phyloP scores from a whole-genome alignment of 2,329 filamentous ascomycete genomes.

The Fusarium pseudograminearum region DNA sequence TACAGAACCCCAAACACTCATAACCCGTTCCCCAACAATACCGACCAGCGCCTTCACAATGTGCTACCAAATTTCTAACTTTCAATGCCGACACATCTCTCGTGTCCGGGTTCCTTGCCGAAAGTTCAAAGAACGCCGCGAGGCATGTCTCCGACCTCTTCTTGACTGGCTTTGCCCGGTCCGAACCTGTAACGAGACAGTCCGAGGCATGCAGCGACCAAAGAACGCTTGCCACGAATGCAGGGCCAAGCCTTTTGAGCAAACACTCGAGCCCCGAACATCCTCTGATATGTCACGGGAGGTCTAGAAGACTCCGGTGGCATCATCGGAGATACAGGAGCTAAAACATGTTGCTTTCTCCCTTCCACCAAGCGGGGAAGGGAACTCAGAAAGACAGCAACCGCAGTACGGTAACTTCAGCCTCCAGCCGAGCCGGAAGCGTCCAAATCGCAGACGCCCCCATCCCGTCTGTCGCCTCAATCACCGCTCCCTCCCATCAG shows the following conservation, averaged over 20 bases:
- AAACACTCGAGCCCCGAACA: neutral
- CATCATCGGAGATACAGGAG: neutral
- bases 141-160: constrained; percentile 3
- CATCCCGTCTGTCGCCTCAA: neutral
- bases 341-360: neutral
- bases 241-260: neutral
- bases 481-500: neutral
- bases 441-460: constrained; percentile 4
- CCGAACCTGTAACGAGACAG: constrained; percentile 2
- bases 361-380: neutral
- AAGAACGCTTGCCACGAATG: constrained; percentile 19
- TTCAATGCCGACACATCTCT: constrained; percentile 40
- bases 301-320: neutral
- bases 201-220: neutral
- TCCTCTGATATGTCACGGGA: neutral
- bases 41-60: constrained; percentile 11
- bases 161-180: constrained; percentile 13
- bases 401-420: neutral
- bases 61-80: constrained; percentile 41
- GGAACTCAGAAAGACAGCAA: neutral
- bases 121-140: constrained; percentile 1
- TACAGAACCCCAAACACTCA: neutral
- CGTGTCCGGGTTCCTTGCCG: constrained; percentile 19
- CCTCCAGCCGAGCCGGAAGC: neutral
- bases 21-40: neutral